phyloP scores from a whole-genome alignment of 2,329 filamentous ascomycete genomes.

The Colletotrichum sp. region DNA sequence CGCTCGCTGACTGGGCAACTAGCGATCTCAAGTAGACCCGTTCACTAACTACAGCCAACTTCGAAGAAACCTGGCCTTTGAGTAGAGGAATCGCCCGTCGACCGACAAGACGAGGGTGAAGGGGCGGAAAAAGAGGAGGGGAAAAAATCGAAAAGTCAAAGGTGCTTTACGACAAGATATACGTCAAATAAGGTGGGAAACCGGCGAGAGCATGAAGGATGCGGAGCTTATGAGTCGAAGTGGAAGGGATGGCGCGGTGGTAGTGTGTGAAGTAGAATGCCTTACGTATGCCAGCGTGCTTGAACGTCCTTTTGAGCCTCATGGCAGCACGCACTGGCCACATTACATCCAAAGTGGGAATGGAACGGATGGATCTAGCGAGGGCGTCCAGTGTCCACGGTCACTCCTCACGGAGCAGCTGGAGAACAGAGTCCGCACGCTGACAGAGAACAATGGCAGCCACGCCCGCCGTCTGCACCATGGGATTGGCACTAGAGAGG shows the following conservation, averaged over 20 bases:
- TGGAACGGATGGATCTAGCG: background rate
- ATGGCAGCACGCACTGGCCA: slow-evolving; percentile 6
- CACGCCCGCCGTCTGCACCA: background rate
- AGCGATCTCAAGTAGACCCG: background rate
- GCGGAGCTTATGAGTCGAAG: background rate
- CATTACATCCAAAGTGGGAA: background rate
- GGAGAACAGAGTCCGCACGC: background rate
- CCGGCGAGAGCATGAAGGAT: background rate
- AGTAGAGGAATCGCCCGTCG: background rate
- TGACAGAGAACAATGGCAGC: background rate
- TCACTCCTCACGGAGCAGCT: background rate
- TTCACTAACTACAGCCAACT: background rate
- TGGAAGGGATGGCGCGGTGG: background rate
- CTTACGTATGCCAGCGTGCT: background rate
- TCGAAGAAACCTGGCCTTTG: background rate
- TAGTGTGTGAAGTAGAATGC: background rate
- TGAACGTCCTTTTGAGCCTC: background rate
- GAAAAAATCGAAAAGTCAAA: background rate
- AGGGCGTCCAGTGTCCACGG: background rate
- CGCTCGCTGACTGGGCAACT: background rate
- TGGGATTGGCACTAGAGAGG: background rate
- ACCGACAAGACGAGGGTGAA: background rate
- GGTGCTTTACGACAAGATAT: background rate
- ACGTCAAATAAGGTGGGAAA: background rate
- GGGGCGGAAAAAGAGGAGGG: no score